phyloP scores from a whole-genome alignment of 495 filamentous ascomycete species.

The Astrothelium subdiscretum region DNA sequence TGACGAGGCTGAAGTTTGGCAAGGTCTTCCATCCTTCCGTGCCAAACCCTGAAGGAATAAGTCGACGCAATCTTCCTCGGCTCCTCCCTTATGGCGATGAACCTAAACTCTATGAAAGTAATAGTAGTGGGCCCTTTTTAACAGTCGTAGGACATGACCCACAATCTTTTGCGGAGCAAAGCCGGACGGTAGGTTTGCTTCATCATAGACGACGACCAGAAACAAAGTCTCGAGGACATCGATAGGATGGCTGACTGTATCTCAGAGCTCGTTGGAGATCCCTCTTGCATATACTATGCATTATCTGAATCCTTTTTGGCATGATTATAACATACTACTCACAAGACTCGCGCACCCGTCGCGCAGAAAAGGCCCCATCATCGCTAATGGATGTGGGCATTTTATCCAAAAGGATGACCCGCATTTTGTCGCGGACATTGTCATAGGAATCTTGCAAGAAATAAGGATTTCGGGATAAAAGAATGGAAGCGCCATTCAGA shows the following conservation, averaged over 20 bases:
- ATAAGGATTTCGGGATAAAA: background rate
- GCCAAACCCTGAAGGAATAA: constrained; percentile 44
- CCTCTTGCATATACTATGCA: constrained; percentile 35
- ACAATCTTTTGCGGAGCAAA: constrained; percentile 44
- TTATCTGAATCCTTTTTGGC: constrained; percentile 46
- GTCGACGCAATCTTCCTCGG: constrained; percentile 35
- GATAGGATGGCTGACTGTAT: too few relatives aligned
- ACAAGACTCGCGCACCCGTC: constrained; percentile 32
- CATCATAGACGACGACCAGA: background rate
- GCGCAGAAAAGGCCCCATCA: constrained; percentile 35
- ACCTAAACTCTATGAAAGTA: constrained; percentile 35
- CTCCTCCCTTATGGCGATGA: constrained; percentile 41
- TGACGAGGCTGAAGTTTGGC: constrained; percentile 30
- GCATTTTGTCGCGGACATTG: constrained; percentile 40
- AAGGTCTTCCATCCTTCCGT: constrained; percentile 42
- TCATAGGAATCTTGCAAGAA: constrained; percentile 16
- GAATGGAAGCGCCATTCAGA: too few relatives aligned
- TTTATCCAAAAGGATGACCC: constrained; percentile 54
- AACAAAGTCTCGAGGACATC: too few relatives aligned
- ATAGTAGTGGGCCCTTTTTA: constrained; percentile 32
- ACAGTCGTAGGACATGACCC: constrained; percentile 52
- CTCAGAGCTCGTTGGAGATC: constrained; percentile 15
- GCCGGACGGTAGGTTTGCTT: constrained; percentile 24
- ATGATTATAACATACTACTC: constrained; percentile 45
- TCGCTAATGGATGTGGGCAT: constrained; percentile 45